Evolutionary conservation across 345 rosid species (phyloP).

Genomic region (Pugionium dolabratum): DNA sequence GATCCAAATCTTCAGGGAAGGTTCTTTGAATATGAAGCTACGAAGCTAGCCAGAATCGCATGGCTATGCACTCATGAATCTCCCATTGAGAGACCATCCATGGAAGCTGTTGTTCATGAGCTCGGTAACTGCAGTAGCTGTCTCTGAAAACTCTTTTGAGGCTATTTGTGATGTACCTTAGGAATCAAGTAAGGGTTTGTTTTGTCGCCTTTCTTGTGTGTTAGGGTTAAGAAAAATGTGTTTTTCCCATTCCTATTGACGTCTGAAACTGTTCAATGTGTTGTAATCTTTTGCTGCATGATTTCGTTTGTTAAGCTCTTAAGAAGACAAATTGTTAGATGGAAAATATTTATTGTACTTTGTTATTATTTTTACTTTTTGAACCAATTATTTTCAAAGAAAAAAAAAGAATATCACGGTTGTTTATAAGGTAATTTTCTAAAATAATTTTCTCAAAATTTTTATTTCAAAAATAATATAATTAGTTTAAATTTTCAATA

Average conservation of each 20-base stretch:
- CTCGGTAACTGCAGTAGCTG: constrained; percentile 76
- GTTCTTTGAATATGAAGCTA: constrained; percentile 70
- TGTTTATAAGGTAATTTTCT: no score
- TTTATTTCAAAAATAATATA: no score
- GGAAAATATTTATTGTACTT: no score
- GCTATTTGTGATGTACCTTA: constrained; percentile 31
- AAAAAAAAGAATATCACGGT: no score
- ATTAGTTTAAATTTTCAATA: no score
- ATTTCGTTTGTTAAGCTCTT: background rate
- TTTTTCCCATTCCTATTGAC: background rate
- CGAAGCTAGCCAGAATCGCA: constrained; percentile 69
- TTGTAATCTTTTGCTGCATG: constrained; percentile 4
- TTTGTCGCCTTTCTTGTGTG: constrained; percentile 28
- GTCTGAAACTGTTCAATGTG: constrained; percentile 27
- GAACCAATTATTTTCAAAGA: no score
- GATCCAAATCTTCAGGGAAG: constrained; percentile 68
- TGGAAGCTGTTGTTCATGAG: constrained; percentile 74
- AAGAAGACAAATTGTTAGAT: no score
- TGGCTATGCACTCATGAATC: constrained; percentile 75
- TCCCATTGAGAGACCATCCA: constrained; percentile 69
- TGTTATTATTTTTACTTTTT: no score
- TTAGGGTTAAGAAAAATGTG: constrained; percentile 22
- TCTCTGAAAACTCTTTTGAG: constrained; percentile 40
- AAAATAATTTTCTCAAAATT: no score
- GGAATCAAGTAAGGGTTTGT: constrained; percentile 32